Conservation (phyloP, 495 filamentous ascomycete species). For the Endocarpon pusillum region DNA sequence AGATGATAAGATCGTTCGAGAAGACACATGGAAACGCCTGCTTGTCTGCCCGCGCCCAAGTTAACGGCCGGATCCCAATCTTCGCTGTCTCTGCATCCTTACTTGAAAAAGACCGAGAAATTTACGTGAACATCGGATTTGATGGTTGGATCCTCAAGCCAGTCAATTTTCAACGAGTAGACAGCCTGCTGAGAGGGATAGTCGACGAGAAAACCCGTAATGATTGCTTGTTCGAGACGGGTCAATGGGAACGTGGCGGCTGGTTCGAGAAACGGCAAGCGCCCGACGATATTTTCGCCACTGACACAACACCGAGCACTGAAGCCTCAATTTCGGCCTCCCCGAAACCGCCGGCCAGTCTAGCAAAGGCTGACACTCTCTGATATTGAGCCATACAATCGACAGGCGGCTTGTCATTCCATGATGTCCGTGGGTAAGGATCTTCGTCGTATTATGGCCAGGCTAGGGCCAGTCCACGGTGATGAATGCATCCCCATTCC, state of each 20-base stretch:
- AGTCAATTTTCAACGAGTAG: conserved; percentile 53
- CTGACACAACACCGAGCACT: not conserved
- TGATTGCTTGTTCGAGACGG: conserved; percentile 36
- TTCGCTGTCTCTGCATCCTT: conserved; percentile 85
- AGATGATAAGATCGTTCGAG: conserved; percentile 65
- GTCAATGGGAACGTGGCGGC: conserved; percentile 56
- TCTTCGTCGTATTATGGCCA: no score
- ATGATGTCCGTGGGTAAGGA: no score
- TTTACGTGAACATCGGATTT: conserved; percentile 68
- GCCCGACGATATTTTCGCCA: conserved; percentile 1
- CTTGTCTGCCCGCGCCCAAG: conserved; percentile 23
- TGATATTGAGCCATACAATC: no score
- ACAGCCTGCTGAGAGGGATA: conserved; percentile 42
- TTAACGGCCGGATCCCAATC: conserved; percentile 42
- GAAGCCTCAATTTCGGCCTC: no score
- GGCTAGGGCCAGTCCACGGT: no score
- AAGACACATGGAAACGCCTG: conserved; percentile 18
- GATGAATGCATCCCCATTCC: no score
- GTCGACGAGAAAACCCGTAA: conserved; percentile 27
- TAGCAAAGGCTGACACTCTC: no score
- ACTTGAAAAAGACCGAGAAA: conserved; percentile 47
- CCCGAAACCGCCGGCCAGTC: no score
- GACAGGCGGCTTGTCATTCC: no score
- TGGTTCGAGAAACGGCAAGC: conserved; percentile 35
- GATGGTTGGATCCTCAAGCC: conserved; percentile 80